Evolutionary conservation across 352 stramenopile species (phyloP), one percentile per base, ranked within the genome.

Genomic region (Phytophthora melonis): DNA sequence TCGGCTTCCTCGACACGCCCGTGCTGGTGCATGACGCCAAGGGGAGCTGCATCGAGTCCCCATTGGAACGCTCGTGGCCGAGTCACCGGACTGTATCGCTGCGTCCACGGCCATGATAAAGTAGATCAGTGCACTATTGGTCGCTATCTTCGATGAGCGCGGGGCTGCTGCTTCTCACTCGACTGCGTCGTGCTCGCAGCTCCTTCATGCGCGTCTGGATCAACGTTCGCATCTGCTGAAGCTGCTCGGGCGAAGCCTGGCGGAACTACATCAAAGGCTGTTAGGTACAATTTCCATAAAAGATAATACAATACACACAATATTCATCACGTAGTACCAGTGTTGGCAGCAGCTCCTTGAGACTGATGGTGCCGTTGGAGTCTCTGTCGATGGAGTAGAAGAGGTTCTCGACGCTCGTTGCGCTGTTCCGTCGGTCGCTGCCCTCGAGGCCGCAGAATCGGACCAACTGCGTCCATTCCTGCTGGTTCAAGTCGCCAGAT

Each of bases 51-150:
- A 79, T 1, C 80, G 76, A 21, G 78, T 87, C 5, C 66, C 65
- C 7, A 77, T 84, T n/a, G 65, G 70, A 30, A 66, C 66, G n/a
- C 69, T 90, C 10, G 73, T 90, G 14, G 80, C 80, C 11, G 82
- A 90, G 19, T 87, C 78, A 0, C 80, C 80, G 10, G 80, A 88
- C 61, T 90, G 82, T 67, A 90, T 90, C 61, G 80, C 82, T 18
- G 50, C 74, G 27, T 69, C 70, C 23, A 83, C 76, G 0, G 72
- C 63, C 25, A 55, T 32, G 5, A 49, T 72, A 3, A 52, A 71
- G 56, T 75, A 74, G n/a, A 25, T n/a, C 25, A 21, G 18, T 10
- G 16, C 11, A 45, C 39, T 45, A 36, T 63, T 27, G 41, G 25
- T 36, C 32, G 5, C n/a, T n/a, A 1, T 2, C 23, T 4, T 67